Conservation (phyloP, 805 yeast genomes). For the Candida corydali region DNA sequence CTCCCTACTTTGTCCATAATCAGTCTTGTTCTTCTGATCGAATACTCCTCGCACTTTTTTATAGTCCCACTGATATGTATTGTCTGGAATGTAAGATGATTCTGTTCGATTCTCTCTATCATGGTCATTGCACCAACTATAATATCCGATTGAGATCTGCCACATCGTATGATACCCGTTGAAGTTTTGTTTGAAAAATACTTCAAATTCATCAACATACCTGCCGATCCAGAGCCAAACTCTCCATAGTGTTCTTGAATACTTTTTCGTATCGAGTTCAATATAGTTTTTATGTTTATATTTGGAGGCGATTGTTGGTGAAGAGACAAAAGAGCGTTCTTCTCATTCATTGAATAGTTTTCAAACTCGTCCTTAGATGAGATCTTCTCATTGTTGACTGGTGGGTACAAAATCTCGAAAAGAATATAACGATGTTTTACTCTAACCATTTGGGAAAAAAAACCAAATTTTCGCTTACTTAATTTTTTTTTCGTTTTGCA, state of each 20-base stretch:
- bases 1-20: conserved; percentile 20
- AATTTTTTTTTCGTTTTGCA: neutral
- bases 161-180: conserved; percentile 78
- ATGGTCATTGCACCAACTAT: conserved; percentile 66
- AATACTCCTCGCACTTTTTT: conserved; percentile 71
- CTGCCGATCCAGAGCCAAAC: conserved; percentile 62
- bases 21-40: conserved; percentile 46
- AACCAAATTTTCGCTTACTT: neutral
- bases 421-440: conserved; percentile 79
- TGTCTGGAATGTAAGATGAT: conserved; percentile 53
- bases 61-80: conserved; percentile 82
- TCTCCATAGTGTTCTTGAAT: conserved; percentile 74
- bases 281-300: conserved; percentile 47
- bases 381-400: conserved; percentile 21
- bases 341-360: conserved; percentile 24
- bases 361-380: conserved; percentile 12
- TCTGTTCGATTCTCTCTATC: conserved; percentile 47
- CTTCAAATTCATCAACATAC: conserved; percentile 59
- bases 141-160: conserved; percentile 56
- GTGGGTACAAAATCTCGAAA: conserved; percentile 78
- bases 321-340: conserved; percentile 39
- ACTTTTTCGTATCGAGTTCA: conserved; percentile 50
- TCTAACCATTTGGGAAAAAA: conserved; percentile 69
- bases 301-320: conserved; percentile 48
- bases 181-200: conserved; percentile 80